Evolutionary conservation across 176 grass and related monocot species (phyloP).

Genomic region (Ensete ventricosum): DNA sequence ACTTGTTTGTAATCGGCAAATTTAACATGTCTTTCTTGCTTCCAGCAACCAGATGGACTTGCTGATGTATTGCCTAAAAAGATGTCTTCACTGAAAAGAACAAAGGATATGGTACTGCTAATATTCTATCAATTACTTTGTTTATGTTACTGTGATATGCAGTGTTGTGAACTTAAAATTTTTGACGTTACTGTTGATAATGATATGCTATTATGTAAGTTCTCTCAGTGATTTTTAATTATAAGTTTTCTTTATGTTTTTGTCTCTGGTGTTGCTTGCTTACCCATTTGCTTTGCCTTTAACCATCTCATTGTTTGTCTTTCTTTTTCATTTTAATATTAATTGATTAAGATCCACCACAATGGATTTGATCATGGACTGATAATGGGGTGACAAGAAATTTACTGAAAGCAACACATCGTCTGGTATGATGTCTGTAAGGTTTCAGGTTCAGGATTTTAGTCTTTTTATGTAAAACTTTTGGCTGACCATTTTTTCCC

Average conservation of each 20-base stretch:
- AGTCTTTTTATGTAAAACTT: too few relatives aligned
- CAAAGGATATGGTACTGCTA: neutral
- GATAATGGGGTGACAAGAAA: neutral
- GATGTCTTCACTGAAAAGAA: constrained; percentile 28
- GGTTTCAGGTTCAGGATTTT: too few relatives aligned
- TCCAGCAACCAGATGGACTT: constrained; percentile 69
- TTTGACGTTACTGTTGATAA: neutral
- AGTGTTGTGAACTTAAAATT: neutral
- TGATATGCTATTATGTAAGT: neutral
- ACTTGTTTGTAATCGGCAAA: neutral
- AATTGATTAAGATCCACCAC: neutral
- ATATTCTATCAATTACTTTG: neutral
- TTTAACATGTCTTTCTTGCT: constrained; percentile 14
- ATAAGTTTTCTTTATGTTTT: neutral
- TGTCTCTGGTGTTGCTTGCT: neutral
- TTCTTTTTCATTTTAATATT: neutral
- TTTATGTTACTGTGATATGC: neutral
- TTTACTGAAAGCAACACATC: neutral
- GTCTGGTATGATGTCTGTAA: neutral
- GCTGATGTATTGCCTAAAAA: constrained; percentile 19
- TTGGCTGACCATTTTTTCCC: too few relatives aligned
- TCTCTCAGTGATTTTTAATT: too few relatives aligned
- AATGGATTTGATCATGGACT: neutral
- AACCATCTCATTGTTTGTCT: neutral
- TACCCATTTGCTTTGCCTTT: neutral